Conservation (phyloP, 306 rosid species). For the Lupinus albus region DNA sequence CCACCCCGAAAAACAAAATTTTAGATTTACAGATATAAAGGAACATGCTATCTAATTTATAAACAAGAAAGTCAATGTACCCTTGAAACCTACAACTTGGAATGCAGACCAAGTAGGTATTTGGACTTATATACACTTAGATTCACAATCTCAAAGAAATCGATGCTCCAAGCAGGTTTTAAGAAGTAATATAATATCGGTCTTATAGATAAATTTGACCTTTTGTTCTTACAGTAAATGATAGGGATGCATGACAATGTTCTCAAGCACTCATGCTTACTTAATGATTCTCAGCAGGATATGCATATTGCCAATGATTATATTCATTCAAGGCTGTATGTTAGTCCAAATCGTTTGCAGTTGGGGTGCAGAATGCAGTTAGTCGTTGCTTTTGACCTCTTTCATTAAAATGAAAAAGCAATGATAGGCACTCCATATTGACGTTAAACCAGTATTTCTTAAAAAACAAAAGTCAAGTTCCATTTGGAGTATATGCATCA, state of each 20-base stretch:
- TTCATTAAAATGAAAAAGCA: conserved; percentile 25
- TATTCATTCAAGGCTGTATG: conserved; percentile 10
- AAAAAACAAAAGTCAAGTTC: not conserved
- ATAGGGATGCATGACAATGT: conserved; percentile 17
- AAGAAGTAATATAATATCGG: not conserved
- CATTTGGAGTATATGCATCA: too few relatives aligned
- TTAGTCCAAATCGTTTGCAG: not conserved
- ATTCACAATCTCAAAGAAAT: not conserved
- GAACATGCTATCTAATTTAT: conserved; percentile 12
- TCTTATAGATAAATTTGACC: conserved; percentile 12
- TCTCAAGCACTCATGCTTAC: conserved; percentile 5
- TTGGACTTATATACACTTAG: not conserved
- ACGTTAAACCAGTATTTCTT: conserved; percentile 6
- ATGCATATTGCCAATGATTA: not conserved
- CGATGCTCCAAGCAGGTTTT: conserved; percentile 15
- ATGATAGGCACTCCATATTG: conserved; percentile 3
- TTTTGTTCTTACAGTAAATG: conserved; percentile 8
- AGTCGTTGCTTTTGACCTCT: not conserved
- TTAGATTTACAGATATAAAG: conserved; percentile 32
- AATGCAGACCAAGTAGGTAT: conserved; percentile 18
- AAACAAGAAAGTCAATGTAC: conserved; percentile 14
- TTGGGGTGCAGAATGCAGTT: conserved; percentile 6
- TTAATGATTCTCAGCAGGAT: conserved; percentile 13
- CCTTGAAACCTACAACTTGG: not conserved
- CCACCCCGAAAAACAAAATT: conserved; percentile 7